Conservation (phyloP, 495 filamentous ascomycete genomes). For the Letharia lupina region DNA sequence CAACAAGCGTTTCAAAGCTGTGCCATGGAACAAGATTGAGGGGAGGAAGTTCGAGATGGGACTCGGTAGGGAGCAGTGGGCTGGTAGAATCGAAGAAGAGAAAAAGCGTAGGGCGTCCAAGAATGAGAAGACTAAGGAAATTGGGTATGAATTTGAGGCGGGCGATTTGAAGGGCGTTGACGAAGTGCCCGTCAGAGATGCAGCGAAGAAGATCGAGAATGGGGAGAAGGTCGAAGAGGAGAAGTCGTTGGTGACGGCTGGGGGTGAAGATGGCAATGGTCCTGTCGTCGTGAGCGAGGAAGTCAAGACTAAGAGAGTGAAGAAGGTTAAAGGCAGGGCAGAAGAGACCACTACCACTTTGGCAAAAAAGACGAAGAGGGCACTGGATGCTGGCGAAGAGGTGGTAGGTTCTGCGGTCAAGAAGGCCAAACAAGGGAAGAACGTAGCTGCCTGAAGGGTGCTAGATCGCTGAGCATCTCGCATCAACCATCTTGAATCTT, state of each 20-base stretch:
- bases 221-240: conserved; percentile 23
- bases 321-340: conserved; percentile 35
- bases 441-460: conserved; percentile 29
- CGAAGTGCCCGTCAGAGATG: conserved; percentile 41
- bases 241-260: conserved; percentile 24
- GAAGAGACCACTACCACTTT: conserved; percentile 22
- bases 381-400: conserved; percentile 9
- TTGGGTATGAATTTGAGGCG: conserved; percentile 78
- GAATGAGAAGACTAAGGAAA: conserved; percentile 62
- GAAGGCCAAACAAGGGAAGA: conserved; percentile 32
- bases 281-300: conserved; percentile 20
- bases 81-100: conserved; percentile 60
- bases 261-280: conserved; percentile 31
- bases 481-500: not conserved
- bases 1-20: conserved; percentile 76
- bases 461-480: not conserved
- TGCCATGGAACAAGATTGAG: conserved; percentile 77
- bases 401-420: conserved; percentile 12
- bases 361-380: conserved; percentile 26
- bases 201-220: conserved; percentile 6
- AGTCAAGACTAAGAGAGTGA: conserved; percentile 22
- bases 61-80: conserved; percentile 65
- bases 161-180: conserved; percentile 64
- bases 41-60: conserved; percentile 62
- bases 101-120: conserved; percentile 55